Base-by-base conservation (phyloP, 805 yeast species). In the Ascoidea tarda region DNA sequence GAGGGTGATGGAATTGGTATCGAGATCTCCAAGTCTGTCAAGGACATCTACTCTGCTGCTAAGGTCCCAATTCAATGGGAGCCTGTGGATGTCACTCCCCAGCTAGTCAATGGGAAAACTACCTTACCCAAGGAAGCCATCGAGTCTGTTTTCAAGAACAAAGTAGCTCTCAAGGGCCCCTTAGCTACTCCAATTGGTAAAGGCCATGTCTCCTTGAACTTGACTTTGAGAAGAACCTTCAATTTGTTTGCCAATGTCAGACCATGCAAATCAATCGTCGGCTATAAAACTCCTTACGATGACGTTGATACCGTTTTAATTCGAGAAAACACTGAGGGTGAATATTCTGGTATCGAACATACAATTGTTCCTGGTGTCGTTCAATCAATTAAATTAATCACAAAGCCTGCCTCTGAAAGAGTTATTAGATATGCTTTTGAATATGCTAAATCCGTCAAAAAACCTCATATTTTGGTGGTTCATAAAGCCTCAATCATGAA, bases 271-370 rank as follows among this genome's bases (percentile, higher is more conserved):
- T 85, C 95, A 55, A 80, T 93, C 60, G 85, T 79, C 57, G 99
- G 99, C 66, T 90, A 79, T 81, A 78, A 89, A 71, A 93, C 98
- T 56, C 95, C 91, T 50, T 86, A 85, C 72, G 75, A 78, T 56
- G 46, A 56, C 33, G 98, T 93, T 59, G 95, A 93, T 73, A 84
- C 96, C 58, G 96, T 91, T 45, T 77, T 93, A 64, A 90, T 93
- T 70, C 89, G 99, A 80, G 99, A 93, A 76, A 93, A 93, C 82
- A 91, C 99, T 59, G 98, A 93, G 73, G 99, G 99, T 77, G 99
- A 91, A 75, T 91, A 91, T 77, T 90, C 97, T 38, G 99, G 99
- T 74, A 90, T 93, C 63, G 99, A 93, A 78, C 99, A 93, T 77
- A 85, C 88, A 59, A 89, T 93, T 59, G 95, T 89, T 54, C 97